Base-by-base conservation (phyloP, 345 rosid genomes). In the Ailanthus altissimus region DNA sequence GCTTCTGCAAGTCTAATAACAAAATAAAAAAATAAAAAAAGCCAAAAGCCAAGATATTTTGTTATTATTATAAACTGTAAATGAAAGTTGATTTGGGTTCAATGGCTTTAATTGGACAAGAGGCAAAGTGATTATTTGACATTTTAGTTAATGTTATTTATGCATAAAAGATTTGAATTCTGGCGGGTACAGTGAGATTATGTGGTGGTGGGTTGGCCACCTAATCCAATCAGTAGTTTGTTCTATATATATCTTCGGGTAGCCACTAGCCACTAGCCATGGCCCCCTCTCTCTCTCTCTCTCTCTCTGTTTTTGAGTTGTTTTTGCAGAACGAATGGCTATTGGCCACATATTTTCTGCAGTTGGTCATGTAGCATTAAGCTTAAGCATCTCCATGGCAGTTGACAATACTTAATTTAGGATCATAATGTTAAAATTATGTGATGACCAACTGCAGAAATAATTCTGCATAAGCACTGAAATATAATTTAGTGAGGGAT, bases 101-200 rank as follows among this genome's bases (percentile, higher is more conserved):
- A 5, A 61, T 7, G 14, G 51, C 50, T 51, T 76, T 46, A 25
- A 75, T 60, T 66, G 64, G 78, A 78, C 49, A 75, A 73, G 68
- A 25, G 62, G 74, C 46, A 18, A 72, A 74, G 46, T 6, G 10
- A 61, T 26, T 73, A 59, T 51, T 8, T 54, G 4, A 26, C 53
- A 47, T 38, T 6, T 65, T 67, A 23, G n/a, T 28, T 60, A 0
- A 11, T 1, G 8, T 28, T 60, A 0, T 11, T 5, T 11, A 38
- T 60, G 14, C 10, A 20, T 50, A 25, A 18, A 45, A 32, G 26
- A 47, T 78, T 78, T 80, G 86, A 84, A 77, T 77, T 74, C 15
- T 74, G 82, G 88, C 85, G 86, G 89, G 83, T 63, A 67, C 80
- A 50, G 80, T 78, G 49, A 49, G 76, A 45, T 45, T 71, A 13